Evolutionary conservation across 2,329 filamentous ascomycete genomes (phyloP).

Genomic region (Aureobasidium sp.): DNA sequence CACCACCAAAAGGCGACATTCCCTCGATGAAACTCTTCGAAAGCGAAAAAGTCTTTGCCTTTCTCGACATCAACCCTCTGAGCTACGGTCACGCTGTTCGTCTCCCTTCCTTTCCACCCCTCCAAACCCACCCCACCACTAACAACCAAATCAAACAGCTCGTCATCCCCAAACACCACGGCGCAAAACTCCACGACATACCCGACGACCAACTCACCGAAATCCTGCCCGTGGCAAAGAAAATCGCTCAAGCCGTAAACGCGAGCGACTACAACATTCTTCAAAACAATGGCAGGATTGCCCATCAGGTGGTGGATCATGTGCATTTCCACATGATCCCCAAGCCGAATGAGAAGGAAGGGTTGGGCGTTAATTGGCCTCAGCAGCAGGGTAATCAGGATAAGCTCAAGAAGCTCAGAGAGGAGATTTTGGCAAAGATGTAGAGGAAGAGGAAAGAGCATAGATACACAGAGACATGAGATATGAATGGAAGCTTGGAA

Average conservation of each 20-base stretch:
- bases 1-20: conserved; percentile 64
- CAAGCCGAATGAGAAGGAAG: conserved; percentile 78
- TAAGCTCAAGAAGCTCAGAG: conserved; percentile 66
- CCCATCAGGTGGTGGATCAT: conserved; percentile 89
- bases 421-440: conserved; percentile 87
- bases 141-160: conserved; percentile 49
- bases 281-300: conserved; percentile 89
- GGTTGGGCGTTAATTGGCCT: conserved; percentile 74
- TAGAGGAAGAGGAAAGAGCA: conserved; percentile 29
- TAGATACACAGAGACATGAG: background rate
- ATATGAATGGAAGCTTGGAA: background rate
- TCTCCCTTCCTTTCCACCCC: background rate
- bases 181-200: conserved; percentile 83
- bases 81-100: conserved; percentile 81
- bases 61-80: conserved; percentile 90
- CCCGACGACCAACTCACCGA: conserved; percentile 81
- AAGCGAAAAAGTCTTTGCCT: conserved; percentile 85
- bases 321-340: conserved; percentile 98
- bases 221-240: conserved; percentile 81
- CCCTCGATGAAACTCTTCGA: conserved; percentile 95
- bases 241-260: conserved; percentile 68
- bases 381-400: conserved; percentile 70
- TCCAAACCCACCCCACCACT: no score
- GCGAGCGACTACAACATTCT: conserved; percentile 82
- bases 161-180: conserved; percentile 92